Evolutionary conservation across 2,329 filamentous ascomycete species (phyloP).

Genomic region (Fusarium scirpi): DNA sequence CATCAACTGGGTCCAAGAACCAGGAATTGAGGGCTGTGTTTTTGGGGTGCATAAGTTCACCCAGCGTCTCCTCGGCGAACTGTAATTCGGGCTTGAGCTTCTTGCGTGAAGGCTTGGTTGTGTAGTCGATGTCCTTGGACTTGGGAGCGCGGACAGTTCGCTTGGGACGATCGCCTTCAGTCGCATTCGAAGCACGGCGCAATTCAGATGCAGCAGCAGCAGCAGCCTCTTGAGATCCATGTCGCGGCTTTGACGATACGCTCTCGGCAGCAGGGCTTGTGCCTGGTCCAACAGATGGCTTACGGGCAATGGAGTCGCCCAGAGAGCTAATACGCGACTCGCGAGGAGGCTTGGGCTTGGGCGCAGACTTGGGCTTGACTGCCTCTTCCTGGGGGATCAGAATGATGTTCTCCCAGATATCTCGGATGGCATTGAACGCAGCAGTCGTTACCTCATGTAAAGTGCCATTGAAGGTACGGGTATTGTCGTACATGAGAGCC

Average conservation of each 20-base stretch:
- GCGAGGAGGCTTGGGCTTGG: conserved; percentile 55
- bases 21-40: conserved; percentile 75
- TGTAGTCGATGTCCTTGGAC: conserved; percentile 90
- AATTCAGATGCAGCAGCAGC: conserved; percentile 39
- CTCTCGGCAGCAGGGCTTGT: conserved; percentile 47
- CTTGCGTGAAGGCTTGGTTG: conserved; percentile 80
- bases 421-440: conserved; percentile 67
- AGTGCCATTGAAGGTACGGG: conserved; percentile 83
- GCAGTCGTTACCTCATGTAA: conserved; percentile 77
- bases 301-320: conserved; percentile 44
- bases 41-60: conserved; percentile 81
- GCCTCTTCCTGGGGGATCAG: conserved; percentile 65
- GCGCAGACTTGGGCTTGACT: conserved; percentile 65
- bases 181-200: conserved; percentile 83
- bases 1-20: conserved; percentile 89
- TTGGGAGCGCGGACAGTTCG: conserved; percentile 93
- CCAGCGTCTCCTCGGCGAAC: conserved; percentile 86
- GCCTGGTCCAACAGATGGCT: conserved; percentile 49
- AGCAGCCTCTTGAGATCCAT: conserved; percentile 34
- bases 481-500: conserved; percentile 82
- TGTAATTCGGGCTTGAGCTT: conserved; percentile 90
- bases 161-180: conserved; percentile 85
- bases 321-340: conserved; percentile 49
- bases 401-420: conserved; percentile 61
- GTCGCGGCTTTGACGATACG: conserved; percentile 35